Conservation (phyloP, 805 yeast genomes). For the Priceomyces carsonii region DNA sequence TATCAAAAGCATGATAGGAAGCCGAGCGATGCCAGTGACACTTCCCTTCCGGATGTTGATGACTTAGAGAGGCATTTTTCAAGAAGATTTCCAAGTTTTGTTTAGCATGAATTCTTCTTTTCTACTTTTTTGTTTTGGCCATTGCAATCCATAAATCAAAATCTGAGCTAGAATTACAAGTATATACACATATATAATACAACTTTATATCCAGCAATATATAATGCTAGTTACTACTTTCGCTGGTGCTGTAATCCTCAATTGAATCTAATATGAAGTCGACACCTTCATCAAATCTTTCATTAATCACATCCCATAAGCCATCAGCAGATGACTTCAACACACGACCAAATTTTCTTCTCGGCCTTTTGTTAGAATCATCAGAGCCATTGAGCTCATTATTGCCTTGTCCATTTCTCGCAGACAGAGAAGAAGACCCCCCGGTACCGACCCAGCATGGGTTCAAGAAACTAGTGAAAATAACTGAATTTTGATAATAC, state of each 20-base stretch:
- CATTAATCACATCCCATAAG: conserved; percentile 72
- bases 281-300: conserved; percentile 80
- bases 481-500: conserved; percentile 83
- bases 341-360: conserved; percentile 91
- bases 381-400: conserved; percentile 21
- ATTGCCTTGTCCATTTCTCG: conserved; percentile 16
- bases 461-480: conserved; percentile 75
- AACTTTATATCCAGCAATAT: too few species aligned
- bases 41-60: conserved; percentile 54
- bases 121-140: not conserved
- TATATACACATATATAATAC: too few species aligned
- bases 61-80: conserved; percentile 59
- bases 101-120: conserved; percentile 24
- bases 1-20: conserved; percentile 18
- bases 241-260: conserved; percentile 48
- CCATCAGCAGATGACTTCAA: conserved; percentile 73
- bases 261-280: conserved; percentile 81
- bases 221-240: too few species aligned
- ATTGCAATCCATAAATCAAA: too few species aligned
- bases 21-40: conserved; percentile 39
- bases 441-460: conserved; percentile 69
- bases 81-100: conserved; percentile 61
- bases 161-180: too few species aligned
- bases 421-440: conserved; percentile 27
- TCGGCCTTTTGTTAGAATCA: conserved; percentile 61